Percentiles rank a stretch among this genome's conserved stretches.
phyloP scores from a whole-genome alignment of 345 rosid species.

The Eucalyptus microcorys region DNA sequence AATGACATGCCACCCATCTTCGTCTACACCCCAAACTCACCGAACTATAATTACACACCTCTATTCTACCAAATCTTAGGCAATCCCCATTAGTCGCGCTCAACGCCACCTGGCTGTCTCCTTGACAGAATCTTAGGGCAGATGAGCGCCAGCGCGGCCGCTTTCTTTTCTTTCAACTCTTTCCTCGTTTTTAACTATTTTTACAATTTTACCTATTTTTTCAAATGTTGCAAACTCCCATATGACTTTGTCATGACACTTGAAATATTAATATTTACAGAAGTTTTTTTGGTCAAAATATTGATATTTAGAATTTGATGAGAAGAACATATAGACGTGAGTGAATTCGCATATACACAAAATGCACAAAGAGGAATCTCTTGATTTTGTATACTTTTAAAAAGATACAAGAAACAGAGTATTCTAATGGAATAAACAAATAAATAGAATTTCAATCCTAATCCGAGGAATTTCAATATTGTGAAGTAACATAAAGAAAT shows the following conservation, averaged over 20 bases:
- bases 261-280: background rate
- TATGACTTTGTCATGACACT: no score
- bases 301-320: background rate
- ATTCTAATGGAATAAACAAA: background rate
- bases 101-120: fast-evolving
- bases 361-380: background rate
- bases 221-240: background rate
- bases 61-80: background rate
- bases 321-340: background rate
- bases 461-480: background rate
- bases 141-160: background rate
- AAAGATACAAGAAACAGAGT: background rate
- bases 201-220: no score
- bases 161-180: background rate
- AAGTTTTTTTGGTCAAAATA: background rate
- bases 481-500: background rate
- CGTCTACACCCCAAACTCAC: background rate
- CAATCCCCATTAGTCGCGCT: background rate
- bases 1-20: background rate
- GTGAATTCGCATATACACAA: background rate
- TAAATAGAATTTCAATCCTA: background rate
- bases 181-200: no score
- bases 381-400: background rate
- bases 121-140: background rate
- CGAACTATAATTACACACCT: background rate